Evolutionary conservation across 331 rosid genomes (phyloP).

Genomic region (Pyrus hybrid): DNA sequence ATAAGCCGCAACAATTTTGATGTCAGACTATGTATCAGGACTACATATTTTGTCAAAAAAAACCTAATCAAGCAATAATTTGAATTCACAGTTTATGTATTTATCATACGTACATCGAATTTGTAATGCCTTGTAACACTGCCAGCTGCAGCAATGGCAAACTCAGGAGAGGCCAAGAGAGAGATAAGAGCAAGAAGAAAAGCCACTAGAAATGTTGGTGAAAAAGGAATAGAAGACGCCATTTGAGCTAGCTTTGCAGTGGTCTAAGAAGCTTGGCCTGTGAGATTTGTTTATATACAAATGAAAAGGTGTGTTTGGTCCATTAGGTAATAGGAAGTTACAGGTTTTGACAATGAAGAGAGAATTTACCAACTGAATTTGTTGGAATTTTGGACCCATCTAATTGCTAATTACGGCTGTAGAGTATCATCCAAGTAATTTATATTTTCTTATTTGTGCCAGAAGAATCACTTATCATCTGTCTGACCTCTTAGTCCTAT

Average conservation of each 20-base stretch:
- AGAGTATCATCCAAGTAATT: neutral
- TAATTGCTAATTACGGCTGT: neutral
- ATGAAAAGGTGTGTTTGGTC: slow-evolving; percentile 3
- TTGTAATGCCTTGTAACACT: slow-evolving; percentile 55
- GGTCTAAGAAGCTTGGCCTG: neutral
- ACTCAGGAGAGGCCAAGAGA: slow-evolving; percentile 14
- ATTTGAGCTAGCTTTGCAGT: neutral
- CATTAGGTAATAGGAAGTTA: slow-evolving; percentile 1
- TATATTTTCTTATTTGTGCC: neutral
- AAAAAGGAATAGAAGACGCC: slow-evolving; percentile 21
- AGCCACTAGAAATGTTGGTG: slow-evolving; percentile 11
- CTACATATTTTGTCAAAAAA: neutral
- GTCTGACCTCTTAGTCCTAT: neutral
- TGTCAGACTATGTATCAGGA: neutral
- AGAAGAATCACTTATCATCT: neutral
- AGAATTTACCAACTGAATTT: slow-evolving; percentile 3
- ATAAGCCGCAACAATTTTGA: neutral
- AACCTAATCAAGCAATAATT: neutral
- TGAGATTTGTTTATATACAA: slow-evolving; percentile 7
- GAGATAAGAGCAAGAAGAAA: slow-evolving; percentile 29
- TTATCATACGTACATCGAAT: slow-evolving; percentile 33
- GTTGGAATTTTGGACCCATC: neutral
- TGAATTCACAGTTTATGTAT: neutral
- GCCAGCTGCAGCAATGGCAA: slow-evolving; percentile 22
- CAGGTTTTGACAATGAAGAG: neutral